Base-by-base conservation (phyloP, 139 green algal genomes). In the Zygnema cylindricum region DNA sequence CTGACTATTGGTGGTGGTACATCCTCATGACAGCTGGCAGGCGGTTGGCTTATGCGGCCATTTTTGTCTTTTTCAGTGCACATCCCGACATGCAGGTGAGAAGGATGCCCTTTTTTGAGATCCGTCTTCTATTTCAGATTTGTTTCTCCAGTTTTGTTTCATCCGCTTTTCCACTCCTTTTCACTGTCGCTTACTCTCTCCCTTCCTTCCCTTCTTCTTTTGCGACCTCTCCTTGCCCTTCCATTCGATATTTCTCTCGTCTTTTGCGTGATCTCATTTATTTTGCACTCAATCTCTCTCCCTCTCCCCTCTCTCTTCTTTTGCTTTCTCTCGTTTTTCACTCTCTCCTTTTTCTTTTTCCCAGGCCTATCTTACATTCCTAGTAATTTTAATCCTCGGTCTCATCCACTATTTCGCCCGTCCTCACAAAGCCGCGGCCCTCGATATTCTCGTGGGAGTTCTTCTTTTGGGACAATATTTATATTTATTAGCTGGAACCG, bases 1-100 rank as follows among this genome's bases (percentile, higher is more conserved):
- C 71, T 11, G 36, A 41, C 71, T 79, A 79, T 79, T 79, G 71
- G 71, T 79, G 71, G 71, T 79, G 71, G 71, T 79, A 79, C 71
- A 43, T 79, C 36, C 71, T 43, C 71, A 79, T 79, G 71, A 43
- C 38, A 43, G 36, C 36, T 11, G 71, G 71, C 71, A 7, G 71
- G 11, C 71, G 71, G 11, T 41, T 79, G 71, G 38, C 38, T 16
- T 79, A 79, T 43, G 71, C 71, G 71, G 71, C 71, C 3, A 79
- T 79, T 16, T 41, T 43, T 16, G 71, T 79, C 7, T 79, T 79
- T 16, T 79, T 41, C 36, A 79, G 71, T 43, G 71, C 71, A 25
- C 36, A 79, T 43, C 71, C 71, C 38, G 71, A 79, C 71, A 41
- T 79, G 36, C 71, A 79, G 71, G 71, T 79, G 16, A 41, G 57